Conservation (phyloP, 2,329 filamentous ascomycete species). For the Verticillium tricorpus region DNA sequence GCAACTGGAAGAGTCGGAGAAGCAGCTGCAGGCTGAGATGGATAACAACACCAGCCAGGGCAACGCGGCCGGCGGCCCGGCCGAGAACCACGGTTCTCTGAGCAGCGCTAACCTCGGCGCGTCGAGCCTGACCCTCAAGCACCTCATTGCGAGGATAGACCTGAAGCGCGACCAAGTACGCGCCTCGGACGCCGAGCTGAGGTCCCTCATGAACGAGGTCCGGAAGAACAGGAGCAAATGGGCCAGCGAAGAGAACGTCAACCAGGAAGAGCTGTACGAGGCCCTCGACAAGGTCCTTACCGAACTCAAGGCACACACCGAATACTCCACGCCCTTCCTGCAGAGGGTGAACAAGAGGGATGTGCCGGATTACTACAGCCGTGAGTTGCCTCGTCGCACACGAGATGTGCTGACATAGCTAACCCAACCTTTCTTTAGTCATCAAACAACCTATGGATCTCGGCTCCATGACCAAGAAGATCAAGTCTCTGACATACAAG, state of each 20-base stretch:
- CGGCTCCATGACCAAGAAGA: constrained; percentile 96
- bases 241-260: constrained; percentile 96
- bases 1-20: constrained; percentile 91
- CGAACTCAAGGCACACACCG: constrained; percentile 93
- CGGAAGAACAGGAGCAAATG: constrained; percentile 98
- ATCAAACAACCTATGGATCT: constrained; percentile 99
- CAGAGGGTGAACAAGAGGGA: constrained; percentile 95
- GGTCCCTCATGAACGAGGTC: constrained; percentile 93
- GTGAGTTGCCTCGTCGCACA: constrained; percentile 48
- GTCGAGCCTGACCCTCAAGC: constrained; percentile 92
- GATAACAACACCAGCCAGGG: constrained; percentile 57
- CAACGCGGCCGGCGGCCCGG: constrained; percentile 43
- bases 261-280: constrained; percentile 97
- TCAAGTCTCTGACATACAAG: constrained; percentile 74
- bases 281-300: constrained; percentile 94
- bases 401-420: constrained; percentile 10
- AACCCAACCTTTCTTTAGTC: constrained; percentile 44
- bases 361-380: constrained; percentile 88
- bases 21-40: constrained; percentile 94
- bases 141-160: constrained; percentile 93
- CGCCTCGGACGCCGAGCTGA: constrained; percentile 87
- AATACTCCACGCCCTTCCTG: constrained; percentile 94
- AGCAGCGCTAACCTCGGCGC: constrained; percentile 93
- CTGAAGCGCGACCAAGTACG: constrained; percentile 84
- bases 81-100: constrained; percentile 76